phyloP scores from a whole-genome alignment of 2,329 filamentous ascomycete genomes.

The Colletotrichum siamense region DNA sequence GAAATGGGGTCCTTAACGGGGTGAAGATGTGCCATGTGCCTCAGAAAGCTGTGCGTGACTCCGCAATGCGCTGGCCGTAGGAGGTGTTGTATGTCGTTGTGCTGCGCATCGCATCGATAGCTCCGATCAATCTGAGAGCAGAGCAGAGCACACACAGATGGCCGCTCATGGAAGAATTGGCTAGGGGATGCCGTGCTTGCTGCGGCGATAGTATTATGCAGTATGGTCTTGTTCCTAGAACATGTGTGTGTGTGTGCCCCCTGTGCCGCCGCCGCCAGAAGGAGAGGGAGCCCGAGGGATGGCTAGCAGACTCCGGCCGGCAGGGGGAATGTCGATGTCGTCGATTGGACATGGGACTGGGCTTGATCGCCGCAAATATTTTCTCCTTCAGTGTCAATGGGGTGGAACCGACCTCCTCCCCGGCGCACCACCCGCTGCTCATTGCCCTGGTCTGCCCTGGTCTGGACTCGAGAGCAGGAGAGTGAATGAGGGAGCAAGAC shows the following conservation, averaged over 20 bases:
- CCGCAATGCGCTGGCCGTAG: background rate
- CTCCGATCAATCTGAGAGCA: background rate
- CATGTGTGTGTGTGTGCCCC: background rate
- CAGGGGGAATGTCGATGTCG: slow-evolving; percentile 17
- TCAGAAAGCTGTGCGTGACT: background rate
- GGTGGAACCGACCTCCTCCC: background rate
- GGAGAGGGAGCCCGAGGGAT: background rate
- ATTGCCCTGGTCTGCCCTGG: background rate
- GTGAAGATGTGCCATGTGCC: background rate
- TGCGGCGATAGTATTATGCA: background rate
- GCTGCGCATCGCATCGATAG: background rate
- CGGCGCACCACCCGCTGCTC: background rate
- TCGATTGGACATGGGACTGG: slow-evolving; percentile 3
- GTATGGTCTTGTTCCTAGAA: background rate
- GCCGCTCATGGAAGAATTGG: background rate
- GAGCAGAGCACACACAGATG: background rate
- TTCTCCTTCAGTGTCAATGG: slow-evolving; percentile 6
- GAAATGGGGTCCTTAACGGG: background rate
- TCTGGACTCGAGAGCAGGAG: background rate
- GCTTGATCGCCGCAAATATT: slow-evolving; percentile 5
- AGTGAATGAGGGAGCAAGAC: background rate
- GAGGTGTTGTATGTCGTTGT: background rate
- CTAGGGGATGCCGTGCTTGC: background rate
- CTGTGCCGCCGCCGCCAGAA: background rate
- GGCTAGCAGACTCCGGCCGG: background rate